Base-by-base conservation (phyloP, 768 basidiomycete genomes). In the Russula abietina region DNA sequence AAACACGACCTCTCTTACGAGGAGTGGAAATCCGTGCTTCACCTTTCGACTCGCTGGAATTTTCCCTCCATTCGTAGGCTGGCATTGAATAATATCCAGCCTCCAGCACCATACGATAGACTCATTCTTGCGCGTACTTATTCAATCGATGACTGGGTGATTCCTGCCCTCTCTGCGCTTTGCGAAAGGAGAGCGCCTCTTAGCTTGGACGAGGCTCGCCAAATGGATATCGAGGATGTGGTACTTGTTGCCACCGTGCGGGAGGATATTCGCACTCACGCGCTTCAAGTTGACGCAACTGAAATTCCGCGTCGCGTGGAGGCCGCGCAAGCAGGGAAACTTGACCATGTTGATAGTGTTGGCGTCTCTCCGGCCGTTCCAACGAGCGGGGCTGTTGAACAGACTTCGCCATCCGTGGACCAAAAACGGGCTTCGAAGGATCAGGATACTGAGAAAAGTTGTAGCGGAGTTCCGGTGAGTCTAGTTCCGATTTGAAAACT, bases 1-100 rank as follows among this genome's bases (percentile, higher is more conserved):
- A n/a, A n/a, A n/a, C n/a, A n/a, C n/a, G n/a, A n/a, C n/a, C n/a
- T n/a, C n/a, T n/a, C n/a, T n/a, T n/a, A n/a, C n/a, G n/a, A n/a
- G n/a, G n/a, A n/a, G n/a, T n/a, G n/a, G n/a, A n/a, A n/a, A n/a
- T n/a, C n/a, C n/a, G n/a, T 72, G 26, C 65, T 73, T 36, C 49
- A 69, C 32, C 48, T 70, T 30, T 67, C 71, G 3, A 62, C 70
- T 63, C 73, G 17, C 50, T 78, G 33, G 75, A 72, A 57, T 55
- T 73, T 63, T 61, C 71, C 60, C 33, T 65, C 57, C 51, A 69
- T 66, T 66, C 75, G 61, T 65, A 52, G 26, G 57, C 39, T 55
- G 16, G 52, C n/a, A n/a, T n/a, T n/a, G n/a, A n/a, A n/a, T n/a
- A n/a, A n/a, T n/a, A n/a, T n/a, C n/a, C n/a, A n/a, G 0, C 61